A percentile compares a stretch with the other conserved stretches of the same genome.
Evolutionary conservation across 1,284 basidiomycete genomes (phyloP).

Genomic region (Puccinia hordei): DNA sequence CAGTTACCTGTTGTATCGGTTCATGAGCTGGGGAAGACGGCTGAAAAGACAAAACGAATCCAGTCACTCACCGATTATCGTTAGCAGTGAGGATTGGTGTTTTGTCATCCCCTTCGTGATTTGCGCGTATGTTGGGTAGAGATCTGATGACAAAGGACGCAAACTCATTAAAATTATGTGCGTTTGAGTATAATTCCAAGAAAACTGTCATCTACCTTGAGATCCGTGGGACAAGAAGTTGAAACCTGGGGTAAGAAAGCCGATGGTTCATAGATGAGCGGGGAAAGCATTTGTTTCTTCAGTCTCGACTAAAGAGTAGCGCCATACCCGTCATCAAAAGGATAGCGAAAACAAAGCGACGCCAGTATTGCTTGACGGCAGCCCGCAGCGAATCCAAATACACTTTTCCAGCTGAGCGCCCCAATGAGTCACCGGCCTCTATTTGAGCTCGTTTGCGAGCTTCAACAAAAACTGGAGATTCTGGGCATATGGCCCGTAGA

Average conservation of each 20-base stretch:
- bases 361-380: constrained; percentile 77
- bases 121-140: constrained; percentile 72
- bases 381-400: constrained; percentile 61
- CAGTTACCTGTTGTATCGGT: constrained; percentile 54
- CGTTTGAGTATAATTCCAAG: constrained; percentile 50
- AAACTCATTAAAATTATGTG: not conserved
- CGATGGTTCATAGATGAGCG: too few species aligned
- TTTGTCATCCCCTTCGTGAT: constrained; percentile 54
- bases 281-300: too few species aligned
- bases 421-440: not conserved
- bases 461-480: constrained; percentile 71
- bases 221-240: constrained; percentile 90
- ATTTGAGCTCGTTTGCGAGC: constrained; percentile 63
- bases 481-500: constrained; percentile 75
- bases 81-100: constrained; percentile 29
- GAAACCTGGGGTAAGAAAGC: constrained; percentile 66
- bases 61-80: constrained; percentile 28
- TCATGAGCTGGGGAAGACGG: constrained; percentile 51
- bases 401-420: constrained; percentile 27
- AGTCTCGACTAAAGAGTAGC: not conserved
- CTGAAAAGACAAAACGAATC: constrained; percentile 10
- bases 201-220: constrained; percentile 61
- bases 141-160: constrained; percentile 28
- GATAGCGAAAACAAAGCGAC: constrained; percentile 77
- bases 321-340: constrained; percentile 61